Base-by-base conservation (phyloP, 148 eudicot species). In the Nepenthes mirabilis region DNA sequence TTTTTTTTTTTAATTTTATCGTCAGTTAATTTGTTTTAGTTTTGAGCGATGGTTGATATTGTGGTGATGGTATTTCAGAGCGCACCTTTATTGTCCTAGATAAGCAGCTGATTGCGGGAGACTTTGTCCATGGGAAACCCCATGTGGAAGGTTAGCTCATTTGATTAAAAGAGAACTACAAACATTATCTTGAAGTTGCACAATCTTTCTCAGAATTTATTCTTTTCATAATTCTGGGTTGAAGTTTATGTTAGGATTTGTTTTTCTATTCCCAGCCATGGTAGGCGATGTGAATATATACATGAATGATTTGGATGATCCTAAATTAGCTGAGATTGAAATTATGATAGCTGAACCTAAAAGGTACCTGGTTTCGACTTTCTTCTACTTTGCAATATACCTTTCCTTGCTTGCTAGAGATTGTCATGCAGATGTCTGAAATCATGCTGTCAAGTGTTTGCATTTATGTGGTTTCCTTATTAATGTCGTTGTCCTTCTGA, bases 241-340 rank as follows among this genome's bases (percentile, higher is more conserved):
- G 47, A 37, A 4, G 34, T 43, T 13, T 34, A 33, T 34, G 2
- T 14, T 12, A 3, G 3, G 12, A 6, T 33, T 11, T 49, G 6
- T 43, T 47, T 57, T 47, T 33, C 14, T 13, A 9, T 54, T n/a
- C 63, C 13, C 55, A 77, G 81, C 81, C 11, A 88, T 86, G 97
- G 90, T 88, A 4, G 97, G 97, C 59, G 97, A 88, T 77, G 98
- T 91, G 50, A 88, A 91, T 67, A 69, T 91, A 59, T 91, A 85
- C 77, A 81, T 88, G 96, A 91, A 91, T 77, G 98, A 91, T 76
- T 57, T 77, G 72, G 96, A 91, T 60, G 88, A 88, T 73, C 66
- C 84, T 56, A 75, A 67, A 10, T 52, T 85, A 65, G 98, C 83
- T 32, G 98, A 91, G 77, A 65, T 91, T 53, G 98, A 91, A 75